Percentiles rank a stretch among this genome's conserved stretches.
Conservation (phyloP, 202 grass and related monocot species). For the Eragrostis tef region DNA sequence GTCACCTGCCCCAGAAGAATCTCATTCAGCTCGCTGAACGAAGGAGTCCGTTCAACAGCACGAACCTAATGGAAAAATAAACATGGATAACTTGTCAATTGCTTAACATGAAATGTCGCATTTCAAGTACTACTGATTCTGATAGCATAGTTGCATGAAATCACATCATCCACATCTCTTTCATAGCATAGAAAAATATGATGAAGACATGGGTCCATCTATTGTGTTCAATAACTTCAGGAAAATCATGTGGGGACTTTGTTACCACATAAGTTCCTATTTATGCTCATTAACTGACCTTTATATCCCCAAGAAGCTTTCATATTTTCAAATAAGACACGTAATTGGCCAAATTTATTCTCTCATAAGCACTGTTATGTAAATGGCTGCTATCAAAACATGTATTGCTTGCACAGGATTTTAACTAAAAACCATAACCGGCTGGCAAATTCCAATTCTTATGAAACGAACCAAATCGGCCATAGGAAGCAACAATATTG, state of each 20-base stretch:
- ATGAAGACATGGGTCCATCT: background rate
- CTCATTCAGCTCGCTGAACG: conserved; percentile 96
- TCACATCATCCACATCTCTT: background rate
- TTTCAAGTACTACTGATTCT: conserved; percentile 8
- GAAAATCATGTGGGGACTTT: conserved; percentile 3
- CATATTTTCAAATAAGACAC: background rate
- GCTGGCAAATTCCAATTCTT: conserved; percentile 38
- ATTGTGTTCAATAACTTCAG: background rate
- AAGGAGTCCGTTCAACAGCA: conserved; percentile 97
- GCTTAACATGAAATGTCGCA: background rate
- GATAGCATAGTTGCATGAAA: conserved; percentile 31
- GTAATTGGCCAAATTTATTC: background rate
- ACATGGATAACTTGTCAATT: conserved; percentile 30
- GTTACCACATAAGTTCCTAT: background rate
- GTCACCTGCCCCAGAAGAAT: conserved; percentile 94
- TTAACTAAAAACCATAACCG: background rate
- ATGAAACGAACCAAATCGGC: conserved; percentile 12
- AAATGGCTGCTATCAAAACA: conserved; percentile 23
- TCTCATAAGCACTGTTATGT: conserved; percentile 2
- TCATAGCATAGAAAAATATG: background rate
- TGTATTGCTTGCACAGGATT: background rate
- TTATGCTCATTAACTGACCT: conserved; percentile 1
- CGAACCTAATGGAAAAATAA: conserved; percentile 67
- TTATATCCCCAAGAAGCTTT: background rate
- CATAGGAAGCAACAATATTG: background rate